Base-by-base conservation (phyloP, 2,329 filamentous ascomycete species). In the Calonectria hawksworthii region DNA sequence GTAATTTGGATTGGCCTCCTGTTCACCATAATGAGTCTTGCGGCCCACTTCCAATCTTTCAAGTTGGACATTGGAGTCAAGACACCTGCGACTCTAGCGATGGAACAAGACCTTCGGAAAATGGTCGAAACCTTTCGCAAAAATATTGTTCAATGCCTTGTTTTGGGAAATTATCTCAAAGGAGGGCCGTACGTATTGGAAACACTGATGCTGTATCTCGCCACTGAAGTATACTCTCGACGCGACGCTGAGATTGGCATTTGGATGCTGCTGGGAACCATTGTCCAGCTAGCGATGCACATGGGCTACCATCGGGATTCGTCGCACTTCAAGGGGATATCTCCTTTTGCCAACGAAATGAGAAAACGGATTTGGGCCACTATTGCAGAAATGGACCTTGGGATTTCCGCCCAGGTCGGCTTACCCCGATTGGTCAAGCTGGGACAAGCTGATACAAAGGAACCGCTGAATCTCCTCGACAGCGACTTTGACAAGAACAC, bases 241-340 rank as follows among this genome's bases (percentile, higher is more conserved):
- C 77, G 73, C 0, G 85, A 87, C 30, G 80, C 83, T 0, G 80
- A 83, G 34, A 80, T 82, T 0, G 84, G 83, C 1, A 68, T 84
- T 7, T 87, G 84, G 84, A 75, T 85, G 4, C 74, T 87, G 0
- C 68, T 84, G 16, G 85, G 81, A 2, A 80, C 82, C 0, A 80
- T 81, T 0, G 82, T 87, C 0, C 83, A 84, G 10, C 65, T 87
- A 0, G 82, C 83, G 38, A 79, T 87, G 74, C 83, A 83, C 7
- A 86, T 86, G 85, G 86, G 85, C 0, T 87, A 87, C 69, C 88
- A 90, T 73, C 79, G 86, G 68, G 88, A 89, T 72, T 83, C 86
- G 0, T 83, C 80, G 7, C 83, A 87, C 61, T 89, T 88, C 75
- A 80, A 82, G 0, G 80, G 78, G 8, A 84, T 89, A 32, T 83